phyloP scores from a whole-genome alignment of 345 rosid genomes.

The Lenwebbia sp. region DNA sequence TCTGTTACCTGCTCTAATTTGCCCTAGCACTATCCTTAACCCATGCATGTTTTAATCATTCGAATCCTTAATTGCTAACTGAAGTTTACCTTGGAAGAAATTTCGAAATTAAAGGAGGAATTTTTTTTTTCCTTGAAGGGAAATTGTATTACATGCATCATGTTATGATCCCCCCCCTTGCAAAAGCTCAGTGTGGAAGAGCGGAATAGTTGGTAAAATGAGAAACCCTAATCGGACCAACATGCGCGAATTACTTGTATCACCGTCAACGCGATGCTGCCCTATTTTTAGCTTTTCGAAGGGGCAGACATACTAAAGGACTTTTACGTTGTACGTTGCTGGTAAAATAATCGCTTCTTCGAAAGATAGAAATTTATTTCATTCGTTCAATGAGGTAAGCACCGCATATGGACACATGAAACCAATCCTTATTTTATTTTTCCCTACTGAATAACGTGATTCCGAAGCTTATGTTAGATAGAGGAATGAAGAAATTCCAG shows the following conservation, averaged over 20 bases:
- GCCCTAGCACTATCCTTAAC: background rate
- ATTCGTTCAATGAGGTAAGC: background rate
- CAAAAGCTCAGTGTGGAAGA: background rate
- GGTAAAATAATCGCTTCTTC: background rate
- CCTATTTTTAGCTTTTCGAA: background rate
- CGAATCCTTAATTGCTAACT: background rate
- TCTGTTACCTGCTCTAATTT: background rate
- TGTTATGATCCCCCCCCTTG: background rate
- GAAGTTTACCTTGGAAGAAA: background rate
- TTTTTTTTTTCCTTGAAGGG: background rate
- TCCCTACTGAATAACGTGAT: too few relatives aligned
- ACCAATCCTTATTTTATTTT: background rate
- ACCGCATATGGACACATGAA: background rate
- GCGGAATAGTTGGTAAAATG: background rate
- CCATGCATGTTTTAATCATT: background rate
- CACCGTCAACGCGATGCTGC: background rate
- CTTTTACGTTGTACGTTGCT: background rate
- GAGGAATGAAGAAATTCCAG: too few relatives aligned
- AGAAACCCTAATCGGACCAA: background rate
- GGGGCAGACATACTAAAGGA: background rate
- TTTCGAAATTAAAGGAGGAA: background rate
- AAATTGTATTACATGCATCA: background rate
- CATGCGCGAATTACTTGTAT: background rate
- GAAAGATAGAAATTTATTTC: background rate
- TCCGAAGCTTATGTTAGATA: too few relatives aligned